phyloP scores from a whole-genome alignment of 2,329 filamentous ascomycete genomes.

The Colletotrichum musae region DNA sequence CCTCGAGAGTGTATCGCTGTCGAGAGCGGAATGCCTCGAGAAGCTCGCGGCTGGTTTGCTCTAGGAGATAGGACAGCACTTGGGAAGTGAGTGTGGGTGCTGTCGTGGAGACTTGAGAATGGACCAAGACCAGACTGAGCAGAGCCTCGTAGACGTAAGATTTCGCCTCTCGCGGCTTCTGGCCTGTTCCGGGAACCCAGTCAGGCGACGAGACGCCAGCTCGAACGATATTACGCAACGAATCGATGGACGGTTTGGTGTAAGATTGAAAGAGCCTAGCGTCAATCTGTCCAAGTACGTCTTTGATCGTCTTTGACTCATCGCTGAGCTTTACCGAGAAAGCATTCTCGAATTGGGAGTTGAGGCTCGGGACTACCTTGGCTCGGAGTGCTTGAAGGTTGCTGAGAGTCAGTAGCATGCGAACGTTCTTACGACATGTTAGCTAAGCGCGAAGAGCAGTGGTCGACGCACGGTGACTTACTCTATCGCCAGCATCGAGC shows the following conservation, averaged over 20 bases:
- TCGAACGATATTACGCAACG: slow-evolving; percentile 78
- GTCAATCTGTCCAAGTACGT: slow-evolving; percentile 93
- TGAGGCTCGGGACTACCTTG: slow-evolving; percentile 88
- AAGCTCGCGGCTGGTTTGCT: slow-evolving; percentile 84
- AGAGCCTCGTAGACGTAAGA: slow-evolving; percentile 93
- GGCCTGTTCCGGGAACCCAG: slow-evolving; percentile 75
- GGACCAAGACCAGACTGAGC: slow-evolving; percentile 88
- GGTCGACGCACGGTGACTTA: slow-evolving; percentile 52
- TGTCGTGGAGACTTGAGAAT: slow-evolving; percentile 89
- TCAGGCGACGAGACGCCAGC: slow-evolving; percentile 78
- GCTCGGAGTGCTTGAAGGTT: slow-evolving; percentile 89
- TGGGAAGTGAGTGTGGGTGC: slow-evolving; percentile 82
- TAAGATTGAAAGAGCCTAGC: slow-evolving; percentile 93
- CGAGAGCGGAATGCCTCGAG: slow-evolving; percentile 83
- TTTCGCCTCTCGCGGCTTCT: slow-evolving; percentile 80
- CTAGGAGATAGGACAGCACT: slow-evolving; percentile 88
- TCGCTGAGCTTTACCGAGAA: slow-evolving; percentile 96
- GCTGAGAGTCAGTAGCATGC: slow-evolving; percentile 93
- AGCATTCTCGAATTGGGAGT: slow-evolving; percentile 91
- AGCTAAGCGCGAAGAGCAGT: slow-evolving; percentile 34
- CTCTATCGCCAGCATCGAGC: slow-evolving; percentile 70
- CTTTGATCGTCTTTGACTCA: slow-evolving; percentile 91
- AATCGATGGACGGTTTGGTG: slow-evolving; percentile 81
- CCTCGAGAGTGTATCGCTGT: slow-evolving; percentile 79
- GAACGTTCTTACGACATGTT: slow-evolving; percentile 76